Conservation (phyloP, 768 basidiomycete species). For the Lactarius deliciosus region DNA sequence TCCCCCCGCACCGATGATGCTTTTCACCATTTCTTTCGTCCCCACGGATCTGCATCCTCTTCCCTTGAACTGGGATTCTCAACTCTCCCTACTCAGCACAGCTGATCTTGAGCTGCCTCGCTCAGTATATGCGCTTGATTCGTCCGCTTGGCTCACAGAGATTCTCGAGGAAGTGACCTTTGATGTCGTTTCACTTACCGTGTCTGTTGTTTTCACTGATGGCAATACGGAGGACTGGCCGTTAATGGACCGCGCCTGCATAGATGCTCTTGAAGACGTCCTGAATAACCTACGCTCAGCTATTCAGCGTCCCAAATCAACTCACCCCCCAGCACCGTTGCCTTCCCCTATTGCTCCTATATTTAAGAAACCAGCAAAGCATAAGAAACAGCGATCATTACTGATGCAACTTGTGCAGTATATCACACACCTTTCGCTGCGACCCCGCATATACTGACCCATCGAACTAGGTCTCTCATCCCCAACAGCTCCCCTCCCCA, state of each 20-base stretch:
- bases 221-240: conserved; percentile 52
- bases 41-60: conserved; percentile 41
- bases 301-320: conserved; percentile 41
- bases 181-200: conserved; percentile 48
- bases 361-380: conserved; percentile 43
- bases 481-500: conserved; percentile 13
- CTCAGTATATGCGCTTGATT: conserved; percentile 58
- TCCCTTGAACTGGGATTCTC: conserved; percentile 54
- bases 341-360: conserved; percentile 30
- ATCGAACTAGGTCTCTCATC: conserved; percentile 28
- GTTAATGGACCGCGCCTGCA: conserved; percentile 41
- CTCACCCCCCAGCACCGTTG: conserved; percentile 29
- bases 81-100: conserved; percentile 49
- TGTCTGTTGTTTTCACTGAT: conserved; percentile 59
- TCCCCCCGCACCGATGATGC: conserved; percentile 50
- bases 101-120: conserved; percentile 55
- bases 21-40: conserved; percentile 58
- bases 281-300: conserved; percentile 52
- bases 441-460: background rate
- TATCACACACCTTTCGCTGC: conserved; percentile 40
- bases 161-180: conserved; percentile 61
- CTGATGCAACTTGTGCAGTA: conserved; percentile 63
- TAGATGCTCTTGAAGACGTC: conserved; percentile 50
- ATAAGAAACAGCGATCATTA: conserved; percentile 70
- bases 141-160: conserved; percentile 54